These are phyloP conservation scores for Hemisphaericaspora xylanilytica DNA, from an alignment of 1,139 yeast species.

Conservation along the genomic window DNA sequence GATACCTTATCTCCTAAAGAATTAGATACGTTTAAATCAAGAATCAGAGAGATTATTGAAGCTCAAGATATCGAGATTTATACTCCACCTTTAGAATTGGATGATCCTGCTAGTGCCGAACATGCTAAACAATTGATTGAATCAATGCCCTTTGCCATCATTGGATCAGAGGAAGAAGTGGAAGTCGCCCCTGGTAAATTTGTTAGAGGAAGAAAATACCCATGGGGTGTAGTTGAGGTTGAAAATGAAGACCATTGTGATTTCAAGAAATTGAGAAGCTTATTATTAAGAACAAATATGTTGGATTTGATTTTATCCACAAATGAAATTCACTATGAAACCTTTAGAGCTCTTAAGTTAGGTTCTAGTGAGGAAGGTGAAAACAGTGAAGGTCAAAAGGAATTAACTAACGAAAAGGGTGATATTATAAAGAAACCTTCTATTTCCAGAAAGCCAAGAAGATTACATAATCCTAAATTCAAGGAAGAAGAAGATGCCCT, in stretches of 20 bases:
- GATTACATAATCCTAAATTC: slow-evolving; percentile 81
- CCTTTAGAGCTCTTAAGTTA: slow-evolving; percentile 79
- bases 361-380: slow-evolving; percentile 53
- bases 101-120: slow-evolving; percentile 73
- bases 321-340: slow-evolving; percentile 89
- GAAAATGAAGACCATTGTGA: slow-evolving; percentile 96
- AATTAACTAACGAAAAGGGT: slow-evolving; percentile 34
- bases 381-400: slow-evolving; percentile 20
- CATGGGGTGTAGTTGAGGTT: slow-evolving; percentile 97
- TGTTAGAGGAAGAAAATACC: slow-evolving; percentile 89
- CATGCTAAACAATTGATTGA: slow-evolving; percentile 82
- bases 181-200: slow-evolving; percentile 72
- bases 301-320: slow-evolving; percentile 85
- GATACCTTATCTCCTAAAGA: slow-evolving; percentile 88
- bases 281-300: slow-evolving; percentile 88
- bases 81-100: slow-evolving; percentile 78
- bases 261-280: slow-evolving; percentile 84
- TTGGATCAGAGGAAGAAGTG: slow-evolving; percentile 87
- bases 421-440: slow-evolving; percentile 33
- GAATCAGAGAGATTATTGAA: slow-evolving; percentile 87
- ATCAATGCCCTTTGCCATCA: slow-evolving; percentile 90
- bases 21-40: slow-evolving; percentile 74
- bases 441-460: slow-evolving; percentile 45
- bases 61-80: slow-evolving; percentile 90
- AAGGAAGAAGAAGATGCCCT: slow-evolving; percentile 94